These are phyloP conservation scores for Adiantum capillusveneris DNA, from an alignment of 75 land plant species.

Conservation along the genomic window DNA sequence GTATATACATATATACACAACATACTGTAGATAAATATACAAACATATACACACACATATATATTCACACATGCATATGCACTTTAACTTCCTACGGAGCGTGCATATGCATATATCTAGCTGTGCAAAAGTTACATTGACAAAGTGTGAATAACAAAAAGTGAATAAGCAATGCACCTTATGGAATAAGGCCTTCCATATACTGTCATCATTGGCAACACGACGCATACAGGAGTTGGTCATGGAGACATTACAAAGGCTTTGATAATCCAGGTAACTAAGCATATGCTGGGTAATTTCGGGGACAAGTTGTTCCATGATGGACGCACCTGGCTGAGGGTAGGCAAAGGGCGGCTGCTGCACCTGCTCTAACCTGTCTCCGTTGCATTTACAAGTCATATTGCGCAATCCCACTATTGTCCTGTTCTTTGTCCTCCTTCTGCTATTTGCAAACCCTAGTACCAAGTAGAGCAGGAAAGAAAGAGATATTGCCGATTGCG, in stretches of 20 bases:
- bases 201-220: constrained; percentile 83
- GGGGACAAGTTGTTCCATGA: constrained; percentile 95
- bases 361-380: neutral
- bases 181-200: constrained; percentile 84
- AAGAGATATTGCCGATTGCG: no score
- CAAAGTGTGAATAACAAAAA: neutral
- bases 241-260: constrained; percentile 82
- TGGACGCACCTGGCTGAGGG: constrained; percentile 39
- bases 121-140: neutral
- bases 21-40: no score
- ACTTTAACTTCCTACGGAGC: no score
- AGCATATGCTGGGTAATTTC: constrained; percentile 88
- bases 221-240: constrained; percentile 67
- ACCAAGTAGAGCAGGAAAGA: no score
- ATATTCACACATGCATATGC: no score
- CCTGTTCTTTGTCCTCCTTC: no score
- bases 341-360: neutral
- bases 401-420: no score
- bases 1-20: no score
- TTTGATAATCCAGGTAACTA: constrained; percentile 82
- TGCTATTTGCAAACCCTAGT: no score
- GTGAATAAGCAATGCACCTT: constrained; percentile 32
- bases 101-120: no score
- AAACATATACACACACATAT: no score
- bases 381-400: neutral